Percentiles rank a stretch among this genome's conserved stretches.
These are phyloP conservation scores for Phialophora chinensis DNA, from an alignment of 2,329 filamentous ascomycete genomes.

Conservation along the genomic window DNA sequence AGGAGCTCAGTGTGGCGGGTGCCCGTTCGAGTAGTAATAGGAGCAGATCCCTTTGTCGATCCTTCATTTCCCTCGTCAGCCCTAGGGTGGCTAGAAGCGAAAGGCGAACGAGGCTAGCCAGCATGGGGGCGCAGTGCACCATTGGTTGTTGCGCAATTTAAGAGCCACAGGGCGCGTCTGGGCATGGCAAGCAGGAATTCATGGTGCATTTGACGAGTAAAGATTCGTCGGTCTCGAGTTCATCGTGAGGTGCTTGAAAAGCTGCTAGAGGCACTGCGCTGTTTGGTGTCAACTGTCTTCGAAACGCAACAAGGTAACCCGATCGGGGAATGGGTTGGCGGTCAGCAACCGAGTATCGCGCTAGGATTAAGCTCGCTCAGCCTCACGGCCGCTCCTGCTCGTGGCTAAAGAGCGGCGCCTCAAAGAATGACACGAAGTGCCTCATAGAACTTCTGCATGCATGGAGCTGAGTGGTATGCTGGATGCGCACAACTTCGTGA, in stretches of 20 bases:
- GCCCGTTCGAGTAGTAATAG: constrained; percentile 17
- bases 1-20: background rate
- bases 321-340: background rate
- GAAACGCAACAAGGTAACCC: background rate
- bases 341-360: background rate
- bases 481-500: background rate
- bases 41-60: constrained; percentile 14
- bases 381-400: background rate
- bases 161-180: background rate
- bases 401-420: background rate
- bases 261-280: background rate
- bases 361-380: constrained; percentile 8
- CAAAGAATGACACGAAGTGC: background rate
- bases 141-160: background rate
- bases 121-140: background rate
- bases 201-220: background rate
- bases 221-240: background rate
- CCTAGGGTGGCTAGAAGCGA: constrained; percentile 8
- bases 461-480: background rate
- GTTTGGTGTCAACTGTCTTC: background rate
- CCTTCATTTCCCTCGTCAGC: constrained; percentile 22
- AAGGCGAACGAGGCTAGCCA: constrained; percentile 9
- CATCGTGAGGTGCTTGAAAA: background rate
- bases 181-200: background rate
- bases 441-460: background rate